Percentiles rank a stretch among this genome's conserved stretches.
Evolutionary conservation across 2,329 filamentous ascomycete species (phyloP).

Genomic region (Dothidotthia symphoricarpi): DNA sequence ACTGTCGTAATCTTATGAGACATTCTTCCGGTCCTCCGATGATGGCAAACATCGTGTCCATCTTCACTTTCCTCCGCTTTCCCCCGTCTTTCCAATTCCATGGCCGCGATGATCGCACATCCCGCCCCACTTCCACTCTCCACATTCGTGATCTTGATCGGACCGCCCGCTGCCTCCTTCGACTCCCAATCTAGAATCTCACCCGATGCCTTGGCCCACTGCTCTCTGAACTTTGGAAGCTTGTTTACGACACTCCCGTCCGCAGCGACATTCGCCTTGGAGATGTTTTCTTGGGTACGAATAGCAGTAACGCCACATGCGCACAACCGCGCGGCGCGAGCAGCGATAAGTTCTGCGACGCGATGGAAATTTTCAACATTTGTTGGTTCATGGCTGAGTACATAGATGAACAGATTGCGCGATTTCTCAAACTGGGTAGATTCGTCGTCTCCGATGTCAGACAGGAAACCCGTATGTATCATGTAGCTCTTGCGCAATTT

Average conservation of each 20-base stretch:
- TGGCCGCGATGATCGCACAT: slow-evolving; percentile 38
- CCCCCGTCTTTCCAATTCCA: slow-evolving; percentile 27
- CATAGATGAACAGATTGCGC: slow-evolving; percentile 19
- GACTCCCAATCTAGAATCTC: slow-evolving; percentile 41
- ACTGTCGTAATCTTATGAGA: too few species aligned
- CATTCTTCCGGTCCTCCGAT: too few species aligned
- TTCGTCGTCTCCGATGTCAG: slow-evolving; percentile 70
- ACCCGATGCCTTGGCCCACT: slow-evolving; percentile 43
- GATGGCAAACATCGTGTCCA: too few species aligned
- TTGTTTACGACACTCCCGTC: slow-evolving; percentile 45
- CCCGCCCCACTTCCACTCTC: slow-evolving; percentile 46
- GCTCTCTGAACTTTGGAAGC: slow-evolving; percentile 43
- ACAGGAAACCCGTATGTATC: slow-evolving; percentile 86
- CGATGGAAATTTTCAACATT: slow-evolving; percentile 29
- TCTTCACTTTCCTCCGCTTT: not conserved
- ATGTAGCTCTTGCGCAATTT: slow-evolving; percentile 76
- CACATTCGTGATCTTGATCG: slow-evolving; percentile 41
- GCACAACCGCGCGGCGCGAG: slow-evolving; percentile 38
- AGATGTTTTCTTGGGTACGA: slow-evolving; percentile 34
- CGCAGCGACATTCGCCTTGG: slow-evolving; percentile 38
- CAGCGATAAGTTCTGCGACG: slow-evolving; percentile 35
- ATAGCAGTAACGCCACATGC: slow-evolving; percentile 43
- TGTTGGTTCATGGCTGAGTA: slow-evolving; percentile 19
- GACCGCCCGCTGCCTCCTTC: slow-evolving; percentile 24
- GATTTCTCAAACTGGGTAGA: slow-evolving; percentile 19